Conservation (phyloP, 116 monocot genomes). For the Iris pallida region DNA sequence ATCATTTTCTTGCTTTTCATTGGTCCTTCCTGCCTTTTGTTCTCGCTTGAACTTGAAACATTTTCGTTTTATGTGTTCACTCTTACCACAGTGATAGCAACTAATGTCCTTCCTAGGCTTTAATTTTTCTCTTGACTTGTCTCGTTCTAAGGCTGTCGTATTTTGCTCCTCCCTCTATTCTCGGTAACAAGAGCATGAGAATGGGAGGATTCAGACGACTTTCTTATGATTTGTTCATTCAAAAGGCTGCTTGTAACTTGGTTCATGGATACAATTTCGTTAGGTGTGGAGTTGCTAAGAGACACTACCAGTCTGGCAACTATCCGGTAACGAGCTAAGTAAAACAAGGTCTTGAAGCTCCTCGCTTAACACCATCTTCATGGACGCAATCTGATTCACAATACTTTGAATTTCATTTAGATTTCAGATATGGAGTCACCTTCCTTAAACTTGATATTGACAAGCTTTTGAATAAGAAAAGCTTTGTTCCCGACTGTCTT, state of each 20-base stretch:
- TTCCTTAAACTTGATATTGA: conserved; percentile 5
- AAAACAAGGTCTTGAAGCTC: neutral
- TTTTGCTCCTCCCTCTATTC: conserved; percentile 9
- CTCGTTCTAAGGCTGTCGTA: neutral
- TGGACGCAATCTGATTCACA: neutral
- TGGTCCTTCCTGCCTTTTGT: neutral
- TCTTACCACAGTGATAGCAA: conserved; percentile 7
- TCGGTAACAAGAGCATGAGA: conserved; percentile 4
- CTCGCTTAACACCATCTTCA: conserved; percentile 1
- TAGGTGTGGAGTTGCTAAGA: too few relatives aligned
- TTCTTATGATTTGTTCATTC: neutral
- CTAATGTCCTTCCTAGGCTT: neutral
- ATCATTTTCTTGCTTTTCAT: too few relatives aligned
- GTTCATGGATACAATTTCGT: neutral
- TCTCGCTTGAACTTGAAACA: neutral
- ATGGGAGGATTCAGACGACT: neutral
- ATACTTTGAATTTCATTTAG: neutral
- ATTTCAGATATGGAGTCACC: neutral
- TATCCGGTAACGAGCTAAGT: too few relatives aligned
- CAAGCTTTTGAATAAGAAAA: neutral
- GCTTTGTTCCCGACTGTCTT: neutral
- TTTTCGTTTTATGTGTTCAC: neutral
- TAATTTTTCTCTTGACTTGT: neutral
- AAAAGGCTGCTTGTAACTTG: neutral
- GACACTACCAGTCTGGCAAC: too few relatives aligned